Evolutionary conservation across 2,329 filamentous ascomycete species (phyloP), one percentile per base, ranked within the genome.

Genomic region (Aureobasidium mangrovei): DNA sequence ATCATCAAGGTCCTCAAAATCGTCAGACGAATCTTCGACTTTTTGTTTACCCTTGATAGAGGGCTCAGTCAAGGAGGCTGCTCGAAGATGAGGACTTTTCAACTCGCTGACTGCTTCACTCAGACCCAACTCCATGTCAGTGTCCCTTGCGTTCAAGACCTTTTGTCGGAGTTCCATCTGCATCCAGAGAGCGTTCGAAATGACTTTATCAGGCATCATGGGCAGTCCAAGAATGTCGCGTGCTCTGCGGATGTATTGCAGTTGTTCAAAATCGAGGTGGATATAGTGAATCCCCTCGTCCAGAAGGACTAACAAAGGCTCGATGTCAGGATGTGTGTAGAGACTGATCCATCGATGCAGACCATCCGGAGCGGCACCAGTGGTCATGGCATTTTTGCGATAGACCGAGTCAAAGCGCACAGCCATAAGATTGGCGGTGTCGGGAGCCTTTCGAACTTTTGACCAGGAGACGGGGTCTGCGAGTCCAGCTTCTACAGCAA

Each of bases 241-340:
- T 26, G 77, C 70, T 47, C 63, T 67, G 8, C 73, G 71, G 53
- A 81, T 80, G 59, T 74, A 76, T 57, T 81, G 77, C 7, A 82
- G 64, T 57, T 80, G 77, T 59, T 81, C 79, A 57, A 80, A 81
- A 35, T 77, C 74, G 60, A 82, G 72, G 62, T 82, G 79, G 3
- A 80, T 70, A 64, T 81, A 82, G 61, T 81, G 78, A 7, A 82
- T 79, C 0, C 78, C 79, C 64, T 80, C 76, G 55, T 82, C 78
- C 3, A 82, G 66, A 2, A 82, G 65, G 0, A 79, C 77, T 6
- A 80, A 65, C 4, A 82, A 66, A 7, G 77, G 77, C 59, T 78
- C 77, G 41, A 81, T 71, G 40, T 81, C 78, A 0, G 74, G 71
- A 41, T 74, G 69, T 0, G 76, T 78, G 62, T 81, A 81, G 3